phyloP scores from a whole-genome alignment of 345 rosid species.

The Ceriops decandra region DNA sequence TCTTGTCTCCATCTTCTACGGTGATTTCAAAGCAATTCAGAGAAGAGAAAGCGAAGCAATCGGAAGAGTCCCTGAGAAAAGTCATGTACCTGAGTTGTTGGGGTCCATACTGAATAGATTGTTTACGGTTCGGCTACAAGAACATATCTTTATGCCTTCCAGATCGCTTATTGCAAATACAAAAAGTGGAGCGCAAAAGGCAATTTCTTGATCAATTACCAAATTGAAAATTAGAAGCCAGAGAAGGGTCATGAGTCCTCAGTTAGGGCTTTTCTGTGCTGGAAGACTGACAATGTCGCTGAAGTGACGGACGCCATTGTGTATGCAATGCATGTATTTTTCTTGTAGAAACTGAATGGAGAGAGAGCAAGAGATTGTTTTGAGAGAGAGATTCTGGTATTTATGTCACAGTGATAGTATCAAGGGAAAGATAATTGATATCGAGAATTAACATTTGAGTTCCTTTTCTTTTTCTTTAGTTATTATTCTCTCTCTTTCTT shows the following conservation, averaged over 20 bases:
- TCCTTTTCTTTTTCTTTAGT: background rate
- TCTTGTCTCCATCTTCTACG: slow-evolving; percentile 12
- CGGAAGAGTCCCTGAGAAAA: slow-evolving; percentile 19
- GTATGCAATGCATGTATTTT: too few relatives aligned
- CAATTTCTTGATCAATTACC: too few relatives aligned
- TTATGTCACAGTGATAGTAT: background rate
- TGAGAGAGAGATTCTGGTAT: background rate
- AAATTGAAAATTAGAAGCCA: too few relatives aligned
- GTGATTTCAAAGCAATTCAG: slow-evolving; percentile 5
- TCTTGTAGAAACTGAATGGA: background rate
- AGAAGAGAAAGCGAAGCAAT: slow-evolving; percentile 12
- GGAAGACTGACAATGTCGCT: too few relatives aligned
- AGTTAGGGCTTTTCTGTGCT: too few relatives aligned
- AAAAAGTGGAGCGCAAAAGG: background rate
- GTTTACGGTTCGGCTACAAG: background rate
- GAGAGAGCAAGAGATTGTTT: background rate
- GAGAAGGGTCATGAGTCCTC: too few relatives aligned
- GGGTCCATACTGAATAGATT: slow-evolving; percentile 12
- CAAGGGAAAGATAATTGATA: background rate
- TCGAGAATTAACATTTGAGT: background rate
- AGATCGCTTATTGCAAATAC: background rate
- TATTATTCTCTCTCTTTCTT: background rate
- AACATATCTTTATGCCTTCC: background rate
- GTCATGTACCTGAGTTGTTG: slow-evolving; percentile 25
- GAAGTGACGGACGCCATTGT: too few relatives aligned